Evolutionary conservation across 179 eudicot genomes (phyloP).

Genomic region (Silene noctiflora): DNA sequence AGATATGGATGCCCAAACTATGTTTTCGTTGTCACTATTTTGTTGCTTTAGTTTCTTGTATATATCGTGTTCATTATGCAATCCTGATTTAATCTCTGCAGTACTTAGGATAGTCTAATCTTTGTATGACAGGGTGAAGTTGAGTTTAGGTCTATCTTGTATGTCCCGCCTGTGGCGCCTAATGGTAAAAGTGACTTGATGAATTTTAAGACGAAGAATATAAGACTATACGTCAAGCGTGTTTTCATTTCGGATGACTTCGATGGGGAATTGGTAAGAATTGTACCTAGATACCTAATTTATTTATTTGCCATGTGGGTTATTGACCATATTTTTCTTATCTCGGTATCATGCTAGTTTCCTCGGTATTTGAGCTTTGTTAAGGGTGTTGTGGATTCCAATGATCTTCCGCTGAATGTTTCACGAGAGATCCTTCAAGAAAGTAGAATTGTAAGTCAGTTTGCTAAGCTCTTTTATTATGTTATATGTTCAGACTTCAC

Average conservation of each 20-base stretch:
- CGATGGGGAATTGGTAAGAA: constrained; percentile 90
- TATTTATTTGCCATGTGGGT: not conserved
- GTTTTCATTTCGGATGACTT: constrained; percentile 98
- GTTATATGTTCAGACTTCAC: not conserved
- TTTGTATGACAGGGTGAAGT: constrained; percentile 76
- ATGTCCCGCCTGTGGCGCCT: constrained; percentile 72
- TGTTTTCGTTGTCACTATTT: too few relatives aligned
- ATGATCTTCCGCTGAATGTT: constrained; percentile 94
- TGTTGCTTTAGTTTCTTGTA: not conserved
- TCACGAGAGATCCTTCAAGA: constrained; percentile 99
- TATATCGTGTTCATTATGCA: not conserved
- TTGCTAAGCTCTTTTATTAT: constrained; percentile 8
- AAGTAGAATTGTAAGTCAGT: constrained; percentile 81
- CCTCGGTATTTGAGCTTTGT: constrained; percentile 91
- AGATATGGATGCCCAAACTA: not conserved
- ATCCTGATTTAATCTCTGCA: not conserved
- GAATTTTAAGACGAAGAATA: constrained; percentile 82
- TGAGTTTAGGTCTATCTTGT: constrained; percentile 85
- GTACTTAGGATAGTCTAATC: constrained; percentile 3
- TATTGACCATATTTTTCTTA: constrained; percentile 2
- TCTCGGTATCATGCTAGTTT: constrained; percentile 44
- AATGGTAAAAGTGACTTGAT: constrained; percentile 67
- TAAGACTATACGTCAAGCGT: constrained; percentile 87
- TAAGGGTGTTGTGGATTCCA: constrained; percentile 95
- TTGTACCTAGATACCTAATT: not conserved